Evolutionary conservation across 352 stramenopile species (phyloP).

Genomic region (Discostella stelligera): DNA sequence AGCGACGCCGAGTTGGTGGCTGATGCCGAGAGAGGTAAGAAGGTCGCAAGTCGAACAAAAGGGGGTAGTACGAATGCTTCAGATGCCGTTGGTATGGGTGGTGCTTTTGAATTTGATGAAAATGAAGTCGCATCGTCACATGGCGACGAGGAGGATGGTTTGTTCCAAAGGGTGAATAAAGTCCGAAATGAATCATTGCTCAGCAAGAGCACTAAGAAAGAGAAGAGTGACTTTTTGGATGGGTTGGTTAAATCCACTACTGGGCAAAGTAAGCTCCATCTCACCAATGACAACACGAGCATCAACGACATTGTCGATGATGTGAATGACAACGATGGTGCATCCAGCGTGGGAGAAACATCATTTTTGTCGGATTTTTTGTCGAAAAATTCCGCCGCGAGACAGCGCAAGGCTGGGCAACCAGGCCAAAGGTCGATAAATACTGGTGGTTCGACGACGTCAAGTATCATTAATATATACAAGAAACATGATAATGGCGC

Average conservation of each 20-base stretch:
- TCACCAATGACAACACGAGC: background rate
- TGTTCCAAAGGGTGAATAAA: background rate
- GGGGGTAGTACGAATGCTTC: too few relatives aligned
- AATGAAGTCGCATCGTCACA: background rate
- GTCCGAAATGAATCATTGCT: background rate
- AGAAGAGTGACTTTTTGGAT: background rate
- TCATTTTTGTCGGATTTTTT: background rate
- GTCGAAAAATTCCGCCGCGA: background rate
- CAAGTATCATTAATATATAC: conserved; percentile 5
- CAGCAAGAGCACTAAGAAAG: too few relatives aligned
- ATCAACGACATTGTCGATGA: background rate
- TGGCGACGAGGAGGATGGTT: background rate
- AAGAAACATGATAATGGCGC: background rate
- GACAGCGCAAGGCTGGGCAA: too few relatives aligned
- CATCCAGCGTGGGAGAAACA: conserved; percentile 1
- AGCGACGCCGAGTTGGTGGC: background rate
- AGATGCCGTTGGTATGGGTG: too few relatives aligned
- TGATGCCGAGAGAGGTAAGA: too few relatives aligned
- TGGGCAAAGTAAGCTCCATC: too few relatives aligned
- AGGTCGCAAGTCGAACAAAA: too few relatives aligned
- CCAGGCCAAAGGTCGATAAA: too few relatives aligned
- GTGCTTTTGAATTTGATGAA: too few relatives aligned
- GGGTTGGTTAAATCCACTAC: conserved; percentile 2
- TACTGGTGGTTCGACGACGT: too few relatives aligned
- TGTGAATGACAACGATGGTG: background rate